Percentiles rank a stretch among this genome's conserved stretches.
phyloP scores from a whole-genome alignment of 805 yeast species.

The Ogataea paraovalis region DNA sequence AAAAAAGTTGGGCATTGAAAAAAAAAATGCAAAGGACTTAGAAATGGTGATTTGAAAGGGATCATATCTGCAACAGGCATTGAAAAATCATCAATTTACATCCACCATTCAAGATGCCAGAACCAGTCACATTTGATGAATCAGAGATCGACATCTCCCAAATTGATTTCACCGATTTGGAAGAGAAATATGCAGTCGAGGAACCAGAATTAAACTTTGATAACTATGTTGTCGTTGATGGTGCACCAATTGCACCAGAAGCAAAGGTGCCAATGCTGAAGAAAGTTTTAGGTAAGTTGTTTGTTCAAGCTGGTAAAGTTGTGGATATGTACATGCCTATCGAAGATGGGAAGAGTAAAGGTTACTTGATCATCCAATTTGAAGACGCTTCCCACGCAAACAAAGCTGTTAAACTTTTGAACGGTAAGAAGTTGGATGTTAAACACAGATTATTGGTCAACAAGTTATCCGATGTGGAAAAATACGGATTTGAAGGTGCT shows the following conservation, averaged over 20 bases:
- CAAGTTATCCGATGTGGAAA: slow-evolving; percentile 77
- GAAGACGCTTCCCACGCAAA: slow-evolving; percentile 62
- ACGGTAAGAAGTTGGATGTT: slow-evolving; percentile 89
- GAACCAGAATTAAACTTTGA: slow-evolving; percentile 62
- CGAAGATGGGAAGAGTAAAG: slow-evolving; percentile 75
- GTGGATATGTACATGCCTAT: slow-evolving; percentile 81
- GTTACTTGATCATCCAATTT: slow-evolving; percentile 82
- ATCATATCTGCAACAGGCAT: no score
- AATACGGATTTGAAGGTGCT: slow-evolving; percentile 62
- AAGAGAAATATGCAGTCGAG: slow-evolving; percentile 60
- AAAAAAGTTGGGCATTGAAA: no score
- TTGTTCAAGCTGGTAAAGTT: slow-evolving; percentile 74
- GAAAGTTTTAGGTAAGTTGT: slow-evolving; percentile 80
- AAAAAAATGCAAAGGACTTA: no score
- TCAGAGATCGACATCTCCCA: slow-evolving; percentile 49
- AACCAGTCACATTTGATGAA: slow-evolving; percentile 25
- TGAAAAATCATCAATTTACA: no score
- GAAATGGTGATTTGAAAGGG: no score
- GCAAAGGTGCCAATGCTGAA: slow-evolving; percentile 77
- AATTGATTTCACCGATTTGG: slow-evolving; percentile 81
- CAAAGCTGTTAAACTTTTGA: slow-evolving; percentile 72
- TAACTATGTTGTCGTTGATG: slow-evolving; percentile 82
- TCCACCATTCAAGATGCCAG: slow-evolving; percentile 24
- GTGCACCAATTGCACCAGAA: slow-evolving; percentile 94
- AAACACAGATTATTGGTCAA: slow-evolving; percentile 87